Conservation (phyloP, 1,284 basidiomycete species). For the Marasmius tenuissimus region DNA sequence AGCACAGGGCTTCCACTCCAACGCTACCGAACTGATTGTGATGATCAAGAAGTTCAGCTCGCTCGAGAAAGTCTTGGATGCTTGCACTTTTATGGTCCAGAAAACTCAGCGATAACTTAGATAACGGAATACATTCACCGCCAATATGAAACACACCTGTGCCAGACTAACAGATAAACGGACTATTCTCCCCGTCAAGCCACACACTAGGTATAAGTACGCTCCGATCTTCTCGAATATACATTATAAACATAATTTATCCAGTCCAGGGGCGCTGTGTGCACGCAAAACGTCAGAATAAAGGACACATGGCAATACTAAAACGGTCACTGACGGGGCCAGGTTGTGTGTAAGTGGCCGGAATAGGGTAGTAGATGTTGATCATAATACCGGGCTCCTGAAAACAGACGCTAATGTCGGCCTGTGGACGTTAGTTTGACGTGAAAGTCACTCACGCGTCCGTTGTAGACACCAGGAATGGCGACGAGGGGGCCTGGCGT, state of each 20-base stretch:
- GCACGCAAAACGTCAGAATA: background rate
- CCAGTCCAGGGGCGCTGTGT: constrained; percentile 32
- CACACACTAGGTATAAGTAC: no score
- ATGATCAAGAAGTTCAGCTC: no score
- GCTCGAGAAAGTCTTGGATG: no score
- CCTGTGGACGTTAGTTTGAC: background rate
- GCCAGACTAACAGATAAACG: no score
- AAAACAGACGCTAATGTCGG: background rate
- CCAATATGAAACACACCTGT: no score
- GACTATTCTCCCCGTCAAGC: no score
- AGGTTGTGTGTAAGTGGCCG: constrained; percentile 34
- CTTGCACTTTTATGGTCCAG: no score
- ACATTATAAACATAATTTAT: constrained; percentile 13
- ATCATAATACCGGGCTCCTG: constrained; percentile 37
- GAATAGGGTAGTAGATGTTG: constrained; percentile 40
- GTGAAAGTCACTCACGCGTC: constrained; percentile 20
- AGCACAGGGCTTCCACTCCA: no score
- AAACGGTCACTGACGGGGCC: constrained; percentile 30
- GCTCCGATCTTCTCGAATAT: background rate
- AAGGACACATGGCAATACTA: background rate
- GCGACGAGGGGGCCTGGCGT: constrained; percentile 32
- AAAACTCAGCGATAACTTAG: no score
- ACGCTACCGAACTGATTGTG: no score
- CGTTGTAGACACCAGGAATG: constrained; percentile 36
- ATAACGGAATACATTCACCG: no score